Percentiles rank a stretch among this genome's conserved stretches.
Evolutionary conservation across 225 moss, liverwort and hornwort genomes (phyloP).

Genomic region (Rhytidiadelphus loreus): DNA sequence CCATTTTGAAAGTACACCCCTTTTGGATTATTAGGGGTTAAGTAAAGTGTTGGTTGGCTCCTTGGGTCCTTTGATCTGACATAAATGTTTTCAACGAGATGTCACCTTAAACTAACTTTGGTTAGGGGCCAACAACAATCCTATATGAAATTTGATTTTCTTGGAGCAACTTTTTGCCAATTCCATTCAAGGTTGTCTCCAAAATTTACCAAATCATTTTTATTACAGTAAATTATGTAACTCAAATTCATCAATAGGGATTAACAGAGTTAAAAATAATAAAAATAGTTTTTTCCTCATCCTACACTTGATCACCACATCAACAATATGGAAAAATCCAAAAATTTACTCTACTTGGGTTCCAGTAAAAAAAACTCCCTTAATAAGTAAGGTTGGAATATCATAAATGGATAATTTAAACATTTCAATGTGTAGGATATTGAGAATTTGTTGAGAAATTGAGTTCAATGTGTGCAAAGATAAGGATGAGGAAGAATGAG

Average conservation of each 20-base stretch:
- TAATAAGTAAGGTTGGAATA: no score
- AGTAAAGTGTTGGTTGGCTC: not conserved
- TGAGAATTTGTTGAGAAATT: no score
- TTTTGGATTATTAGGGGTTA: no score
- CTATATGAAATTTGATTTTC: not conserved
- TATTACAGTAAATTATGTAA: not conserved
- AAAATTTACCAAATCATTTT: not conserved
- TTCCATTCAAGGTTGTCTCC: rapidly evolving
- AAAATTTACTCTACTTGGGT: rapidly evolving
- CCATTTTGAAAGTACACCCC: no score
- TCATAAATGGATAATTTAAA: no score
- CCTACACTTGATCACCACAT: rapidly evolving
- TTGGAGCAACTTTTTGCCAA: no score
- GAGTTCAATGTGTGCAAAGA: no score
- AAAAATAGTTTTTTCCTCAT: no score
- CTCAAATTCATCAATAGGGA: not conserved
- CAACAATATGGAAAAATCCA: not conserved
- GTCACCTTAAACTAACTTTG: rapidly evolving
- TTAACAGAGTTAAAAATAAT: not conserved
- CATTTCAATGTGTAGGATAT: no score
- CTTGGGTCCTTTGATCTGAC: rapidly evolving
- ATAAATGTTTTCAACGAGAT: rapidly evolving
- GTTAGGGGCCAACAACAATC: not conserved
- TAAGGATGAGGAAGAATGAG: no score
- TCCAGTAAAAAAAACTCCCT: not conserved